Evolutionary conservation across 1,139 yeast species (phyloP), one percentile per base, ranked within the genome.

Genomic region (Meyerozyma sp.): DNA sequence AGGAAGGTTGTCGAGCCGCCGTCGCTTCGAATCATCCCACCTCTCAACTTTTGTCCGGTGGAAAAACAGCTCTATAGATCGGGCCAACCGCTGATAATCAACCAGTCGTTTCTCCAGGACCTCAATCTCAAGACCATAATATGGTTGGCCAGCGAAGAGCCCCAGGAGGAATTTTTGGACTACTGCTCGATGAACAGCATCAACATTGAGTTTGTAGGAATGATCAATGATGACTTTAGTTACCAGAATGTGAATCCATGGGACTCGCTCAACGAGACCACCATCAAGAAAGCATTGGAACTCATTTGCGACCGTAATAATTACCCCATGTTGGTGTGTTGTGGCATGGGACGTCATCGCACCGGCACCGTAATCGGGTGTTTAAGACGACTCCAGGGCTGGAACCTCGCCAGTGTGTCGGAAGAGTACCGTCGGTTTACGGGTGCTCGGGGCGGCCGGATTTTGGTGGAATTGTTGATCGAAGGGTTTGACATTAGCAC

Each of bases 291-390:
- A 49, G 95, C 97, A 0, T 67, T 91, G 49, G 87, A 84, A 51
- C 73, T 89, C 39, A 83, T 91, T 32, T 78, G 84, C 43, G 78
- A 87, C 55, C 75, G 74, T 49, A 74, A 77, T n/a, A 80, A 83
- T 58, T 87, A 88, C 56, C 98, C 98, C 0, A 56, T 91, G 49
- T 67, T 93, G 42, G 93, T 90, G 7, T 91, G 98, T 63, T 93
- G 98, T 58, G 96, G 97, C 10, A 91, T 91, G 98, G 98, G 98
- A 0, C 72, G 98, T 52, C 98, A 93, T 62, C 75, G 98, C 48
- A 90, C 97, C 0, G 98, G 98, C 0, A 90, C 97, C 0, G 96
- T 93, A 2, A 80, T 93, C 45, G 98, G 98, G 1, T 93, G 98
- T 62, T 68, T 93, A 41, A 70, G 98, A 50, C 74, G 96, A 49